These are phyloP conservation scores for Ammopiptanthus mongolicus DNA, from an alignment of 306 rosid genomes.

Conservation along the genomic window DNA sequence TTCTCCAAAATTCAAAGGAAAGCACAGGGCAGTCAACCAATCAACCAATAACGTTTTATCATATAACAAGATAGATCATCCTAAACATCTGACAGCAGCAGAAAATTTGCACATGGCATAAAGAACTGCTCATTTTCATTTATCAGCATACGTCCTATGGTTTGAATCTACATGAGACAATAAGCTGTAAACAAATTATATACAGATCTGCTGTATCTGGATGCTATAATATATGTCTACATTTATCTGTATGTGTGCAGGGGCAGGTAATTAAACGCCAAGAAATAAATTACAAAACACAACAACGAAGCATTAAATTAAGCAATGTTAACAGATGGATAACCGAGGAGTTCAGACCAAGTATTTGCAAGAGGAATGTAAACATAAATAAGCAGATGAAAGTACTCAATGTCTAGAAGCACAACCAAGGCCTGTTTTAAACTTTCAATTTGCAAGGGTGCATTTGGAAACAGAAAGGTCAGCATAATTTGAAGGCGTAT, in stretches of 20 bases:
- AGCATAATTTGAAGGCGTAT: too few species aligned
- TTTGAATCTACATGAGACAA: slow-evolving; percentile 16
- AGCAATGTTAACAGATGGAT: neutral
- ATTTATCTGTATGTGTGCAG: neutral
- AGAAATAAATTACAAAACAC: neutral
- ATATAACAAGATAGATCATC: too few species aligned
- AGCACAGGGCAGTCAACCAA: too few species aligned
- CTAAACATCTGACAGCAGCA: slow-evolving; percentile 10
- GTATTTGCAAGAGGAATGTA: too few species aligned
- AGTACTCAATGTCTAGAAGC: too few species aligned
- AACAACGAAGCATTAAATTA: neutral
- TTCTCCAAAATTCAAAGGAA: too few species aligned
- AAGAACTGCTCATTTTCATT: slow-evolving; percentile 8
- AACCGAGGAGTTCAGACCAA: too few species aligned
- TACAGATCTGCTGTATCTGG: neutral
- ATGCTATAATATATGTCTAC: neutral
- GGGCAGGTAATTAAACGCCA: neutral
- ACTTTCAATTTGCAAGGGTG: too few species aligned
- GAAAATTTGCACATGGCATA: slow-evolving; percentile 13
- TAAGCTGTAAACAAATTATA: neutral
- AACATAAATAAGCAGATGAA: too few species aligned
- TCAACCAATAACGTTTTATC: too few species aligned
- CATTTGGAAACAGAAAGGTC: too few species aligned
- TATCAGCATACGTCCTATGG: neutral
- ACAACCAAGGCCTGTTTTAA: too few species aligned